Evolutionary conservation across 352 stramenopile genomes (phyloP), one percentile per base, ranked within the genome.

Genomic region (Pythium biforme): DNA sequence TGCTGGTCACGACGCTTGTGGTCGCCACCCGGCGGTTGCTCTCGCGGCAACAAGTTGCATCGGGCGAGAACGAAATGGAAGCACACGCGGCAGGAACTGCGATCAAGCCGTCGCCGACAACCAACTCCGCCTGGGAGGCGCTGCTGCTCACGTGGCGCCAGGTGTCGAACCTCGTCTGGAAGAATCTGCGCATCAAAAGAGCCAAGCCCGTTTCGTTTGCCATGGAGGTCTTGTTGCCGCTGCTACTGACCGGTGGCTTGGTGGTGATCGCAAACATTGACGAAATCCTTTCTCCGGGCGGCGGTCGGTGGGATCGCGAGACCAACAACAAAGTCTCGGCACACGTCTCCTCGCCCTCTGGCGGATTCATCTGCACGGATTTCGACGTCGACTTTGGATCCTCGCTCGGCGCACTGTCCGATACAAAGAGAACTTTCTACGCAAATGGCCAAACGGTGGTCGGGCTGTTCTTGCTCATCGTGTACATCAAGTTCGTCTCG

Each of bases 401-500:
- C 4, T 59, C 79, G 20, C 74, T 86, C 23, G 81, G 81, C 11
- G 55, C 59, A 1, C 56, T 72, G 26, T 78, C 55, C 23, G 69
- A 66, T 25, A 86, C 77, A 23, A 78, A 80, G 74, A 76, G 62
- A 43, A 76, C 77, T 19, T 89, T 90, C 55, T 90, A 88, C 65
- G 70, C 68, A 46, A 88, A 71, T 37, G 81, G 78, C 11, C 78
- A 90, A 68, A 62, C 55, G 2, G 55, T 62, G 3, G 43, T 62
- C 26, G 55, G 55, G 19, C 55, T 62, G 12, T 72, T 98, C 27
- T 97, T 97, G 64, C 83, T 97, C 51, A 71, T 98, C 26, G 80
- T 89, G 22, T 98, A 97, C 55, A 54, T 98, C 63, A 97, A 96
- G 71, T 88, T 78, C 7, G 81, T 96, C 22, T 97, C 89, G 9